Percentiles rank a stretch among this genome's conserved stretches.
Evolutionary conservation across 2,329 filamentous ascomycete species (phyloP).

Genomic region (Scleromitrula shiraiana): DNA sequence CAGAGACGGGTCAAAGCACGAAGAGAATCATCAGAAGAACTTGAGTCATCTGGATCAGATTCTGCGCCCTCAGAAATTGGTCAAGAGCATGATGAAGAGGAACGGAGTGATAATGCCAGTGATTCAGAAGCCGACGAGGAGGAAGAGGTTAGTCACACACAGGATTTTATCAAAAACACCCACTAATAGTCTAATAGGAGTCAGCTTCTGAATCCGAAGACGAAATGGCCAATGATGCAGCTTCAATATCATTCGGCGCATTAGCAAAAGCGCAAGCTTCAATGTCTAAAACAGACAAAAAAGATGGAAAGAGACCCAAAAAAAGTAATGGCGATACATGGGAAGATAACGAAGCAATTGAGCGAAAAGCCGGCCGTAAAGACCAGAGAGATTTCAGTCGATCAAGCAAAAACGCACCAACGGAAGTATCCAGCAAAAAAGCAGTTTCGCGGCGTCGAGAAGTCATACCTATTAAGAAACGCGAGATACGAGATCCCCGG

Average conservation of each 20-base stretch:
- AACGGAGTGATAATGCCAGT: conserved; percentile 30
- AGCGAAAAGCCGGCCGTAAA: conserved; percentile 34
- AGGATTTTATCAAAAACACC: not conserved
- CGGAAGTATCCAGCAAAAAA: conserved; percentile 71
- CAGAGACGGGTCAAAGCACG: conserved; percentile 27
- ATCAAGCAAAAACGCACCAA: conserved; percentile 81
- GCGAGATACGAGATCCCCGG: conserved; percentile 67
- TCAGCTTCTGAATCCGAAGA: conserved; percentile 17
- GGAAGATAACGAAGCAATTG: conserved; percentile 34
- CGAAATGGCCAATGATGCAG: conserved; percentile 28
- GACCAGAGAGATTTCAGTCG: conserved; percentile 39
- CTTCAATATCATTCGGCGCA: conserved; percentile 78
- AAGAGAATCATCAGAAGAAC: conserved; percentile 24
- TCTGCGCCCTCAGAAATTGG: conserved; percentile 30
- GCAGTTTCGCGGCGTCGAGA: conserved; percentile 75
- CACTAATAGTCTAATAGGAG: conserved; percentile 12
- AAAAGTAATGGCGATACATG: conserved; percentile 29
- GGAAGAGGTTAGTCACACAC: conserved; percentile 8
- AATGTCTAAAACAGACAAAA: conserved; percentile 34
- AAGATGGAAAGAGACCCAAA: conserved; percentile 30
- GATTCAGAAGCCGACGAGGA: conserved; percentile 27
- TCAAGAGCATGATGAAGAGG: conserved; percentile 30
- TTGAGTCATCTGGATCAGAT: conserved; percentile 27
- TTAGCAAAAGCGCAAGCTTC: conserved; percentile 77
- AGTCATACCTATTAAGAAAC: conserved; percentile 56